Evolutionary conservation across 352 stramenopile species (phyloP), one percentile per base, ranked within the genome.

Genomic region (Phytophthora sp.): DNA sequence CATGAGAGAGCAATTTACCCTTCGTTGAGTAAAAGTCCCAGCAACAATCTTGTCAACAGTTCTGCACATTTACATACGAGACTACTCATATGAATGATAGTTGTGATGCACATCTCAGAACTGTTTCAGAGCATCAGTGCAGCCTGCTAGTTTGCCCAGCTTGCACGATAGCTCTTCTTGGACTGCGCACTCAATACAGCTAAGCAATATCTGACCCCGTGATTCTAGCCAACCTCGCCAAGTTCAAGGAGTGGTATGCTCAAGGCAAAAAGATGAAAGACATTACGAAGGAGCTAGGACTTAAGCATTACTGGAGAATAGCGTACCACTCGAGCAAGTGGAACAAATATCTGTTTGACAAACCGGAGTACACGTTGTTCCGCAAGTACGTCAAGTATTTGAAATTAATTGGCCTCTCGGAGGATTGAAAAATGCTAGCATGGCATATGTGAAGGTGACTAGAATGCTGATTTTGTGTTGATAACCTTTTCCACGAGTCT

Each of bases 371-470:
- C 11, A 17, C 38, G n/a, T 3, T 52, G 24, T 52, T 38, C 17
- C 44, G 44, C 44, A 52, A 52, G 15, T 52, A 38, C n/a, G 26
- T 38, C n/a, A 51, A 51, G 26, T 51, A 51, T n/a, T 38, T 52
- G 27, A 37, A 52, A 18, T 26, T 52, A 18, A 38, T 38, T n/a
- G 44, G 44, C 9, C 44, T 24, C 10, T 11, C 11, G 5, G 44
- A 52, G 11, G 44, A 38, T 30, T 30, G 6, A 52, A 10, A 23
- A 35, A n/a, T 35, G 13, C 20, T 15, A n/a, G 24, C 23, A n/a
- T n/a, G n/a, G n/a, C n/a, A n/a, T n/a, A n/a, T n/a, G n/a, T n/a
- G n/a, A n/a, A n/a, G n/a, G n/a, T n/a, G n/a, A n/a, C n/a, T n/a
- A n/a, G n/a, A n/a, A n/a, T n/a, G n/a, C n/a, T n/a, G n/a, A n/a